Evolutionary conservation across 768 basidiomycete species (phyloP), one percentile per base, ranked within the genome.

Genomic region (Rhodocollybia butyracea): DNA sequence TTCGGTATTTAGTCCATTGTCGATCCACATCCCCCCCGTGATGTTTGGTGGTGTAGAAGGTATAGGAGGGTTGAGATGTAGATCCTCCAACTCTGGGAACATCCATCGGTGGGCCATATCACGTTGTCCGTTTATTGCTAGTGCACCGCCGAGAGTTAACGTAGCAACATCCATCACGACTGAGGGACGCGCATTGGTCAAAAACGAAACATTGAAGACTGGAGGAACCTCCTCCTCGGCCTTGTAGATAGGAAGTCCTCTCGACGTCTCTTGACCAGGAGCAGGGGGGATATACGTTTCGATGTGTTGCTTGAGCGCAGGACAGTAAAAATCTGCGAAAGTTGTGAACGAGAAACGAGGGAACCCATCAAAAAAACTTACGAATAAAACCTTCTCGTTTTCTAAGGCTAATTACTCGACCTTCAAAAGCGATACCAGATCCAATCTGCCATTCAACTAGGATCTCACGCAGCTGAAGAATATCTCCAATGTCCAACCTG

Each of bases 331-430:
- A 60, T 77, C 78, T 77, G 56, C 13, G 13, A 27, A 42, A 22
- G 3, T 19, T 30, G 4, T 26, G 21, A 56, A 17, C 40, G 32
- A 50, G 15, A 50, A 15, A 10, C 13, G 42, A 10, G 11, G 21
- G 27, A 46, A 43, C 21, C n/a, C 10, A 43, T 17, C 36, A 51
- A 31, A 36, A 3, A 27, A 22, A 76, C 78, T 63, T 63, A 79
- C 78, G 71, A 59, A 81, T 69, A 32, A 75, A 59, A 3, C 77
- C 79, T 59, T 79, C 77, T 48, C 77, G 63, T 61, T 77, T 80
- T 55, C 74, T 63, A n/a, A 77, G 57, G 11, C 68, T 67, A 3
- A 68, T 68, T 1, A 81, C 75, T 31, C 78, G 65, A 29, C 73
- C 78, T 61, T 80, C 78, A 27, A 81, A 73, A 1, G 77, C 79